Percentiles rank a stretch among this genome's conserved stretches.
Evolutionary conservation across 495 filamentous ascomycete species (phyloP).

Genomic region (Penicillium lagena): DNA sequence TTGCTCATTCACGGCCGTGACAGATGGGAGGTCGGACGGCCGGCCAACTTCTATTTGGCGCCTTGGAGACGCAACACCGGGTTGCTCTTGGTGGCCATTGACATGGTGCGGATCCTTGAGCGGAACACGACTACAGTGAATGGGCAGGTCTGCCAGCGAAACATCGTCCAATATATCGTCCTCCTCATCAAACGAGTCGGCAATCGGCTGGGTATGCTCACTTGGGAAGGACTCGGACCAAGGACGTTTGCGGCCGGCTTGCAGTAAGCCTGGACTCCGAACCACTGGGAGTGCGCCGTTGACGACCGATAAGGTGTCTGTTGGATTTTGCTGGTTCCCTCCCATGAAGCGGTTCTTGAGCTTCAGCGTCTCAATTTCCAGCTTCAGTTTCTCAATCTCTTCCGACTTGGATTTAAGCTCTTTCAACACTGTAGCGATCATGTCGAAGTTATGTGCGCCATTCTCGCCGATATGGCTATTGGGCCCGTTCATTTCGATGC

Average conservation of each 20-base stretch:
- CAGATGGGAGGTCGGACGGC: neutral
- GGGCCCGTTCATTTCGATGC: constrained; percentile 35
- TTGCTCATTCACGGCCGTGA: neutral
- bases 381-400: constrained; percentile 39
- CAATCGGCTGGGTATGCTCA: constrained; percentile 20
- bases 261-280: constrained; percentile 31
- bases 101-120: constrained; percentile 13
- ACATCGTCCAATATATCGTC: constrained; percentile 30
- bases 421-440: constrained; percentile 39
- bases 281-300: constrained; percentile 25
- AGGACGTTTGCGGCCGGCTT: constrained; percentile 30
- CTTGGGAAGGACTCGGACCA: constrained; percentile 27
- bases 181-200: constrained; percentile 33
- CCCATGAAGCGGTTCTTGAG: constrained; percentile 34
- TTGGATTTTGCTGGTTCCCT: constrained; percentile 16
- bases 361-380: constrained; percentile 41
- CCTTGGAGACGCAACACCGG: constrained; percentile 3
- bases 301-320: neutral
- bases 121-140: constrained; percentile 18
- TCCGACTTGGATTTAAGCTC: constrained; percentile 40
- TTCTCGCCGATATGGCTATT: constrained; percentile 13
- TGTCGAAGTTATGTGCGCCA: constrained; percentile 24
- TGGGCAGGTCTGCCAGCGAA: constrained; percentile 11
- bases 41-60: constrained; percentile 12
- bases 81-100: constrained; percentile 2